Base-by-base conservation (phyloP, 192 early-diverging fungal species). In the Podila horticola region DNA sequence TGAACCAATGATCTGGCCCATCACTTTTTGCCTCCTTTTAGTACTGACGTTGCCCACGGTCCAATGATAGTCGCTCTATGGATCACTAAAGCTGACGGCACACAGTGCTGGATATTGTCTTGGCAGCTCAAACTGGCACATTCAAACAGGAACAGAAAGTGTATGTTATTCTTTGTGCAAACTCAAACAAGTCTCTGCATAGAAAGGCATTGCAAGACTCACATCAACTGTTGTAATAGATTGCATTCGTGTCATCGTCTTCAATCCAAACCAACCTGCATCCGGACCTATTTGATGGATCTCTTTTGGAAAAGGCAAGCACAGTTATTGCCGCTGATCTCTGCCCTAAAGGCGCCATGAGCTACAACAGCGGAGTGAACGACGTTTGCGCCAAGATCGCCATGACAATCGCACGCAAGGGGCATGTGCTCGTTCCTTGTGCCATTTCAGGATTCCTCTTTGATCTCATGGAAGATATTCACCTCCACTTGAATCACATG, bases 71-170 rank as follows among this genome's bases (percentile, higher is more conserved):
- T 59, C 67, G 28, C 67, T 85, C 24, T 83, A 73, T 50, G 81
- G 76, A 36, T 77, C 83, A 41, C 63, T 85, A 13, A 74, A 83
- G 50, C 51, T 91, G 12, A 89, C 86, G 20, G 87, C 93, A 4
- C 85, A 92, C 71, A 94, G 94, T 70, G 91, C 92, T 7, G 94
- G 93, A 10, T 91, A 92, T 76, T 90, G 87, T 60, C 86, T 95
- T 50, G 94, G 93, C 9, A 86, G 90, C 22, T 87, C 91, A 4
- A 94, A 94, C 74, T 95, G 93, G 94, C 79, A 87, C 5, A 83
- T 95, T 22, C 90, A 92, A 74, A 88, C 87, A 75, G 91, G 84
- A 24, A 82, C 81, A 55, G 86, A 90, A 71, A 86, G 85, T 63
- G 84, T 83, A 79, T n/a, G 58, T 29, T 17, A 15, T 45, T 15